Evolutionary conservation across 129 eudicot genomes (phyloP), one percentile per base, ranked within the genome.

Genomic region (Lactuca sativa): DNA sequence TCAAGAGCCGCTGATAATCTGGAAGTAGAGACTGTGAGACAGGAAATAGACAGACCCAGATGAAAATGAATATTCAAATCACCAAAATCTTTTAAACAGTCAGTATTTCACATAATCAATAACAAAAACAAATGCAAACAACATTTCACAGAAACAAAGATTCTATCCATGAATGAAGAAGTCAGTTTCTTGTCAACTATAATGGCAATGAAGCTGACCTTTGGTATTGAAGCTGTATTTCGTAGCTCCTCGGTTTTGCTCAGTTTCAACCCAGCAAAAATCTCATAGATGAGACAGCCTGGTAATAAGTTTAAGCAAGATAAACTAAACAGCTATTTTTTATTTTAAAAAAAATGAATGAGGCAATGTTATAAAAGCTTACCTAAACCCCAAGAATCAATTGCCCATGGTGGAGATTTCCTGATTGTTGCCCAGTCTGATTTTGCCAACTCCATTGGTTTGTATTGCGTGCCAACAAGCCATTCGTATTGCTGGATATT

Each of bases 371-470:
- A 55, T 61, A 62, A 78, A 51, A 61, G 64, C 82, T 79, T 80
- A 93, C 99, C 97, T 86, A 93, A 78, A 70, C 99, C 99, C 99
- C 99, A 93, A 18, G 99, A 90, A 82, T 93, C 99, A 67, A 93
- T 82, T 69, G 95, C 86, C 99, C 99, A 93, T 57, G 97, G 89
- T 68, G 97, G 95, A 62, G 99, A 93, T 40, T 85, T 90, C 72
- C 95, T 87, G 52, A 93, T 78, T 51, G 87, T 75, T 58, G 82
- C 78, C 97, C 97, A 93, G 74, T 93, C 99, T 66, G 97, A 80
- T 67, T 90, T 90, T 43, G 77, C 82, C 81, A 93, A 44, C 87
- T 93, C 99, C 92, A 80, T 87, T 30, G 99, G 90, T 82, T 93
- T 93, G 95, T 93, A 93, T 82, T 90, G 97, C 18, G 90, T 32